A percentile compares a stretch with the other conserved stretches of the same genome.
phyloP scores from a whole-genome alignment of 345 rosid genomes.

The Leavenworthia alabamica region DNA sequence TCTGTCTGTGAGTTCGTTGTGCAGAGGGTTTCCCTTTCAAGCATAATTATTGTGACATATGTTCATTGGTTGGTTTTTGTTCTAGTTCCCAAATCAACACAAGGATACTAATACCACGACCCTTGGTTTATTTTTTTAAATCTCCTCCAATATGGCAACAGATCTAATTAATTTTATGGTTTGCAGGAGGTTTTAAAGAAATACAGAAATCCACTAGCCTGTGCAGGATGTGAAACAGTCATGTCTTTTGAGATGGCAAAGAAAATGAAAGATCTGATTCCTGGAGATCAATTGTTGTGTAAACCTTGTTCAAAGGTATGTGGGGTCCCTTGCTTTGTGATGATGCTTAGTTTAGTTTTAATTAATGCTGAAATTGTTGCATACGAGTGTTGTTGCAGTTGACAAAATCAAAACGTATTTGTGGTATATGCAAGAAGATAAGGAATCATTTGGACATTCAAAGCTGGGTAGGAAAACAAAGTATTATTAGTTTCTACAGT shows the following conservation, averaged over 20 bases:
- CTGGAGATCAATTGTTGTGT: conserved; percentile 57
- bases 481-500: not conserved
- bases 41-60: not conserved
- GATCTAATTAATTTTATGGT: conserved; percentile 2
- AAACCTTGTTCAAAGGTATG: conserved; percentile 77
- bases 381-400: conserved; percentile 56
- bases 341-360: conserved; percentile 6
- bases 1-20: not conserved
- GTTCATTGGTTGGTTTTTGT: not conserved
- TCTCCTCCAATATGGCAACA: not conserved
- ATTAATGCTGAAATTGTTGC: not conserved
- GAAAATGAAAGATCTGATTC: conserved; percentile 39
- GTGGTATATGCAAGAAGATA: conserved; percentile 85
- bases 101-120: not conserved
- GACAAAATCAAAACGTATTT: conserved; percentile 65
- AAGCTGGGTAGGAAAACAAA: conserved; percentile 58
- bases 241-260: conserved; percentile 50
- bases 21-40: not conserved
- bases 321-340: conserved; percentile 6
- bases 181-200: conserved; percentile 44
- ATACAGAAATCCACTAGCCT: conserved; percentile 34
- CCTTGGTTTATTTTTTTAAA: not conserved
- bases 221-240: conserved; percentile 64
- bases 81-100: not conserved
- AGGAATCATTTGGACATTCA: conserved; percentile 73